phyloP scores from a whole-genome alignment of 495 filamentous ascomycete genomes.

The Extremus antarcticus region DNA sequence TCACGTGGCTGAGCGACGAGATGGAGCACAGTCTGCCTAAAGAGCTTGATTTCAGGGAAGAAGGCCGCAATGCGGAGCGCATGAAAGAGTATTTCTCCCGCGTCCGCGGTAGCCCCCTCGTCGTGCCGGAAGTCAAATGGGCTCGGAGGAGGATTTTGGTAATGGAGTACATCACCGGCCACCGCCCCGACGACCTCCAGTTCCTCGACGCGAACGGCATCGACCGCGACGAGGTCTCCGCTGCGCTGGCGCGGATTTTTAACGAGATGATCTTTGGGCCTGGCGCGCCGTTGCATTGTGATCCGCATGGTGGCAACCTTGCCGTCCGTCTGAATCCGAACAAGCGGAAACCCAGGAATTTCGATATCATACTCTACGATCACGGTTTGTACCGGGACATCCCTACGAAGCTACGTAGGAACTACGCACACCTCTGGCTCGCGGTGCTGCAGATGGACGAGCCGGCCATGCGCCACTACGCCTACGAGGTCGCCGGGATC shows the following conservation, averaged over 20 bases:
- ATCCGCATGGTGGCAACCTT: constrained; percentile 95
- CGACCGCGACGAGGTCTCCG: constrained; percentile 91
- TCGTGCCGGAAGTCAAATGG: constrained; percentile 88
- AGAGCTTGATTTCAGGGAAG: constrained; percentile 81
- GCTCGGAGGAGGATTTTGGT: constrained; percentile 80
- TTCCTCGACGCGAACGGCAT: constrained; percentile 80
- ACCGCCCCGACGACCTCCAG: constrained; percentile 77
- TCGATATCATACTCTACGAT: constrained; percentile 96
- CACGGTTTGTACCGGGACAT: constrained; percentile 96
- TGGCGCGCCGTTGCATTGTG: constrained; percentile 84
- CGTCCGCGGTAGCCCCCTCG: constrained; percentile 59
- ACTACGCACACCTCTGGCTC: constrained; percentile 96
- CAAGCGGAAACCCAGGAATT: constrained; percentile 55
- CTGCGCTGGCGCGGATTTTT: constrained; percentile 83
- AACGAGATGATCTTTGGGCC: constrained; percentile 99
- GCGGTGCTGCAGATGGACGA: constrained; percentile 86
- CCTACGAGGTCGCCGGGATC: constrained; percentile 77
- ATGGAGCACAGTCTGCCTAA: constrained; percentile 83
- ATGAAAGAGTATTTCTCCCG: constrained; percentile 66
- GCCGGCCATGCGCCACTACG: constrained; percentile 73
- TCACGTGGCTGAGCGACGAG: constrained; percentile 90
- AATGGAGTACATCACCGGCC: constrained; percentile 86
- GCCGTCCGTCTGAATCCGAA: constrained; percentile 67
- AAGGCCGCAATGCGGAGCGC: constrained; percentile 74
- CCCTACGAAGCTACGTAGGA: constrained; percentile 60